These are phyloP conservation scores for Cladophialophora exuberans DNA, from an alignment of 2,329 filamentous ascomycete genomes.

Conservation along the genomic window DNA sequence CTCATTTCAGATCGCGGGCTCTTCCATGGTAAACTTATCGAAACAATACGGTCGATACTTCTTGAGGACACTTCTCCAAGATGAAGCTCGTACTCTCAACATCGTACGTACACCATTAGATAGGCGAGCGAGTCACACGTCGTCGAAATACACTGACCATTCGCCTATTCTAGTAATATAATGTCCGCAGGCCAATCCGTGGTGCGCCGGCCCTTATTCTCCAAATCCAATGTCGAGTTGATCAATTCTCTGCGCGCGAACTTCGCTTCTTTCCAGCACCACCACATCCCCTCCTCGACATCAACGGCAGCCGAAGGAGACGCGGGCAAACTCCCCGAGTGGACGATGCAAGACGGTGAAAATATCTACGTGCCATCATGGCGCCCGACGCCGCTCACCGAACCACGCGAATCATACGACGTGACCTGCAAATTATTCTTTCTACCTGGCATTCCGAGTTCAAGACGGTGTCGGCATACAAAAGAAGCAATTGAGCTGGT, in stretches of 20 bases:
- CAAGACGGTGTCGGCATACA: constrained; percentile 70
- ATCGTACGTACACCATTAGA: constrained; percentile 63
- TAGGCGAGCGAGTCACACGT: not conserved
- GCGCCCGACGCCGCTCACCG: constrained; percentile 71
- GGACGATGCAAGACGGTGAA: constrained; percentile 68
- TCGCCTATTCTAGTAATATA: constrained; percentile 66
- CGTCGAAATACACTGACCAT: constrained; percentile 13
- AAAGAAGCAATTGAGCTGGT: constrained; percentile 80
- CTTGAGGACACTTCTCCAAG: too few relatives aligned
- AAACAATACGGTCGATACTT: too few relatives aligned
- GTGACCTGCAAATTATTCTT: constrained; percentile 97
- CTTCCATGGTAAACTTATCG: too few relatives aligned
- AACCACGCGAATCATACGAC: constrained; percentile 85
- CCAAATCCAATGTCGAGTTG: constrained; percentile 91
- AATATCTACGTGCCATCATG: constrained; percentile 77
- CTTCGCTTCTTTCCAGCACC: constrained; percentile 71
- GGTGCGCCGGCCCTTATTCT: constrained; percentile 74
- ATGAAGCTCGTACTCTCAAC: constrained; percentile 86
- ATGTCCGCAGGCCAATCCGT: constrained; percentile 83
- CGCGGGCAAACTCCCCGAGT: constrained; percentile 48
- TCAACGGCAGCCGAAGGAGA: constrained; percentile 23
- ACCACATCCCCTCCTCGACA: constrained; percentile 30
- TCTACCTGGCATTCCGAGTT: constrained; percentile 69
- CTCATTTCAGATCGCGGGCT: too few relatives aligned
- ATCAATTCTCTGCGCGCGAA: constrained; percentile 85